A percentile compares a stretch with the other conserved stretches of the same genome.
These are phyloP conservation scores for Lipomyces orientalis DNA, from an alignment of 805 yeast genomes.

Conservation along the genomic window DNA sequence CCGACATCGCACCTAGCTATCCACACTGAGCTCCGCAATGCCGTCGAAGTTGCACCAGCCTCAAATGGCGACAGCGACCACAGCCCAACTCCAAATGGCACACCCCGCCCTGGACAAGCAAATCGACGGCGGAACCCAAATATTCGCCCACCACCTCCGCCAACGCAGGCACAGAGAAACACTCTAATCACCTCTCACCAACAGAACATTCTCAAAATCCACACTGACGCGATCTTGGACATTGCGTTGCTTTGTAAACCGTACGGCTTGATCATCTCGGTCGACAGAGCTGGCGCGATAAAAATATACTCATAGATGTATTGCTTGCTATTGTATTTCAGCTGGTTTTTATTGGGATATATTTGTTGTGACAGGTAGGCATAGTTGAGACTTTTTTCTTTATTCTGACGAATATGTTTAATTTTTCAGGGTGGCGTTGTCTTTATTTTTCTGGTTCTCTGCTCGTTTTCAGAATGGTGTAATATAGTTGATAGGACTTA, in stretches of 20 bases:
- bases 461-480: neutral
- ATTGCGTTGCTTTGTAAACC: constrained; percentile 57
- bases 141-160: constrained; percentile 13
- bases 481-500: neutral
- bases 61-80: constrained; percentile 47
- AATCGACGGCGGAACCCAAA: constrained; percentile 20
- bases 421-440: neutral
- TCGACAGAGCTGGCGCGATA: constrained; percentile 69
- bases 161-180: constrained; percentile 41
- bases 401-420: neutral
- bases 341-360: neutral
- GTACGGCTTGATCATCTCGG: constrained; percentile 65
- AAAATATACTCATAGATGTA: constrained; percentile 54
- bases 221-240: constrained; percentile 59
- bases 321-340: neutral
- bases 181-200: constrained; percentile 53
- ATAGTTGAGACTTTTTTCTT: neutral
- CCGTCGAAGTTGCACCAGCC: constrained; percentile 35
- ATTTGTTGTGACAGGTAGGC: neutral
- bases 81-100: constrained; percentile 41
- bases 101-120: constrained; percentile 15
- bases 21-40: constrained; percentile 20
- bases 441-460: neutral
- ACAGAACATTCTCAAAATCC: constrained; percentile 52
- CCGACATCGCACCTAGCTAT: constrained; percentile 13